These are phyloP conservation scores for Sphagnurus paluster DNA, from an alignment of 1,284 basidiomycete species.

Conservation along the genomic window DNA sequence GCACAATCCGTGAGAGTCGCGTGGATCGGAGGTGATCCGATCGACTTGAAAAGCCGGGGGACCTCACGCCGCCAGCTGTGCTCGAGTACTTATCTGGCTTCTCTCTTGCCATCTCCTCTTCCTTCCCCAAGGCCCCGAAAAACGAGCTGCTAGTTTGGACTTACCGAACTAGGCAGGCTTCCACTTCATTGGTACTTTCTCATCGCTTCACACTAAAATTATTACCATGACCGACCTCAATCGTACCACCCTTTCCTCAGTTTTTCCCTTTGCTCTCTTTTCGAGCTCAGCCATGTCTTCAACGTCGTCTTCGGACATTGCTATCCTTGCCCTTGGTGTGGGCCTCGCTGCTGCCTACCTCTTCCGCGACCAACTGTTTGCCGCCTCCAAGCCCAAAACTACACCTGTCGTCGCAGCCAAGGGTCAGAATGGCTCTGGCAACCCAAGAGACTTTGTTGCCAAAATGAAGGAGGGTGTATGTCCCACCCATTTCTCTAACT, in stretches of 20 bases:
- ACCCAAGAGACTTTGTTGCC: slow-evolving; percentile 86
- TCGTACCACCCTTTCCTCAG: slow-evolving; percentile 37
- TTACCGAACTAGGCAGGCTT: slow-evolving; percentile 24
- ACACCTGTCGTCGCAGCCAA: slow-evolving; percentile 48
- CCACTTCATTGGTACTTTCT: slow-evolving; percentile 24
- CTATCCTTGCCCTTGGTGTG: slow-evolving; percentile 69
- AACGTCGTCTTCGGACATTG: slow-evolving; percentile 59
- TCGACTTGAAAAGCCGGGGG: slow-evolving; percentile 19
- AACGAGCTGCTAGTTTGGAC: slow-evolving; percentile 19
- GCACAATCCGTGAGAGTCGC: slow-evolving; percentile 16
- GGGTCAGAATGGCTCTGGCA: slow-evolving; percentile 63
- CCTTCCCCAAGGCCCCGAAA: slow-evolving; percentile 13
- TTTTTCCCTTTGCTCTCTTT: slow-evolving; percentile 31
- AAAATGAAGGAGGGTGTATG: slow-evolving; percentile 90
- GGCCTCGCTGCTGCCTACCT: slow-evolving; percentile 74
- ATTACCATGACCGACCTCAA: slow-evolving; percentile 33
- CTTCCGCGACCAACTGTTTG: slow-evolving; percentile 75
- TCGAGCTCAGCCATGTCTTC: slow-evolving; percentile 46
- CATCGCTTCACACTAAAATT: slow-evolving; percentile 18
- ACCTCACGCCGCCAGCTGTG: slow-evolving; percentile 29
- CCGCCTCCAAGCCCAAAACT: slow-evolving; percentile 58
- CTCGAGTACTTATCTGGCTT: slow-evolving; percentile 26
- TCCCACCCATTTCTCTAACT: slow-evolving; percentile 16
- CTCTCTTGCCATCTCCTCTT: slow-evolving; percentile 20
- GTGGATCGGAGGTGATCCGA: slow-evolving; percentile 22